A percentile compares a stretch with the other conserved stretches of the same genome.
phyloP scores from a whole-genome alignment of 225 moss, liverwort and hornwort genomes.

The Pleurozium schreberi region DNA sequence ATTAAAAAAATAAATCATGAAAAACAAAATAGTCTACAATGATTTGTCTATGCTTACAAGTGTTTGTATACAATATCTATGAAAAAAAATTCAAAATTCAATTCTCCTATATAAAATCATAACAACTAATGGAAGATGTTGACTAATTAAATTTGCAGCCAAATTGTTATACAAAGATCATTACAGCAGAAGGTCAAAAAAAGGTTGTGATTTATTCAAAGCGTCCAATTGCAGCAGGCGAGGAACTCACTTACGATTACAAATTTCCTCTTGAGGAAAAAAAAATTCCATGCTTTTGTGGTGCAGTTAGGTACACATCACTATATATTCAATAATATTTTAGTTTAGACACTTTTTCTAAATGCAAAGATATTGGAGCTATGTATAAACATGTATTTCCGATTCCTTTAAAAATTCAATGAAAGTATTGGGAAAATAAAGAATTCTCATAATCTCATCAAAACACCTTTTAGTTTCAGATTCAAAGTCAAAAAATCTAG shows the following conservation, averaged over 20 bases:
- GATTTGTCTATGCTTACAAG: too few species aligned
- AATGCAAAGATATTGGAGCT: not conserved
- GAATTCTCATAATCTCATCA: too few species aligned
- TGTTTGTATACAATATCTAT: rapidly evolving
- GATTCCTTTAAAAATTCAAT: too few species aligned
- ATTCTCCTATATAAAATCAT: not conserved
- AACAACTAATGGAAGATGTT: not conserved
- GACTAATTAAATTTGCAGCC: slow-evolving; percentile 12
- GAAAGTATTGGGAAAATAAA: not conserved
- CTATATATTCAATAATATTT: not conserved
- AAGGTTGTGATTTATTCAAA: slow-evolving; percentile 96
- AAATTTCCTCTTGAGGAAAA: slow-evolving; percentile 86
- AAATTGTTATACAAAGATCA: slow-evolving; percentile 87
- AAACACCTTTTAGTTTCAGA: rapidly evolving
- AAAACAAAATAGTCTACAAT: not conserved
- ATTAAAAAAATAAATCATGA: too few species aligned
- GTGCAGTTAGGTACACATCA: slow-evolving; percentile 26
- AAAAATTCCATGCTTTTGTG: slow-evolving; percentile 78
- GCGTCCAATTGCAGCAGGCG: slow-evolving; percentile 51
- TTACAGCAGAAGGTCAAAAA: slow-evolving; percentile 67
- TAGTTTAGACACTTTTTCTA: not conserved
- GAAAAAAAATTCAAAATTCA: not conserved
- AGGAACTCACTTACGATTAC: slow-evolving; percentile 87
- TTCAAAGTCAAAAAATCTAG: too few species aligned
- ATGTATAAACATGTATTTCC: not conserved